Conservation (phyloP, 345 rosid species). For the Euclidium syriacum region DNA sequence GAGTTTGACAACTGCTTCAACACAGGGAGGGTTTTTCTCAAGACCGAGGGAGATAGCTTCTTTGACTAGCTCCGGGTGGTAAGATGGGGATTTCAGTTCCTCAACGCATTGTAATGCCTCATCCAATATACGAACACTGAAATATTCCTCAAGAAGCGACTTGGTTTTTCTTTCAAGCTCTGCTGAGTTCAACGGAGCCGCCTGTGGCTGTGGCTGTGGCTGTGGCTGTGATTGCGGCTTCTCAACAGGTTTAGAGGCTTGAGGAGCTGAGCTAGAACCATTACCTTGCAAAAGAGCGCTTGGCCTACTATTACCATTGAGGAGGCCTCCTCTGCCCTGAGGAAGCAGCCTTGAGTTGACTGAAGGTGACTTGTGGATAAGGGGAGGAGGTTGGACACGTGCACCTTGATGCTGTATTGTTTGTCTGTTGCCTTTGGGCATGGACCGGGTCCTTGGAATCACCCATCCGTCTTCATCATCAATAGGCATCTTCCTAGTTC, state of each 20-base stretch:
- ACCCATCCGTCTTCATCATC: constrained; percentile 75
- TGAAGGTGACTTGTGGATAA: constrained; percentile 40
- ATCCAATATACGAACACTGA: constrained; percentile 39
- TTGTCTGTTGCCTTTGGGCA: constrained; percentile 62
- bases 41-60: constrained; percentile 61
- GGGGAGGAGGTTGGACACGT: constrained; percentile 40
- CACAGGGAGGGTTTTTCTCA: constrained; percentile 52
- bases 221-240: background rate
- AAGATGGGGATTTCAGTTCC: constrained; percentile 52
- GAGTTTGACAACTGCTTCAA: constrained; percentile 42
- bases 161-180: constrained; percentile 46
- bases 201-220: constrained; percentile 6
- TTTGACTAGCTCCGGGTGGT: constrained; percentile 61
- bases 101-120: constrained; percentile 68
- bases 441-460: constrained; percentile 46
- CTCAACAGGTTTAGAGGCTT: constrained; percentile 18
- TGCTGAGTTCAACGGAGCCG: constrained; percentile 15
- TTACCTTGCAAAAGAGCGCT: constrained; percentile 71
- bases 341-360: constrained; percentile 59
- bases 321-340: constrained; percentile 60
- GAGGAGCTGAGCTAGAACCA: constrained; percentile 30
- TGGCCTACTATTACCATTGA: constrained; percentile 48
- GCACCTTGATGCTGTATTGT: constrained; percentile 39
- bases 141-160: constrained; percentile 66
- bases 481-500: constrained; percentile 61